Base-by-base conservation (phyloP, 2,329 filamentous ascomycete genomes). In the Trichoderma breve region DNA sequence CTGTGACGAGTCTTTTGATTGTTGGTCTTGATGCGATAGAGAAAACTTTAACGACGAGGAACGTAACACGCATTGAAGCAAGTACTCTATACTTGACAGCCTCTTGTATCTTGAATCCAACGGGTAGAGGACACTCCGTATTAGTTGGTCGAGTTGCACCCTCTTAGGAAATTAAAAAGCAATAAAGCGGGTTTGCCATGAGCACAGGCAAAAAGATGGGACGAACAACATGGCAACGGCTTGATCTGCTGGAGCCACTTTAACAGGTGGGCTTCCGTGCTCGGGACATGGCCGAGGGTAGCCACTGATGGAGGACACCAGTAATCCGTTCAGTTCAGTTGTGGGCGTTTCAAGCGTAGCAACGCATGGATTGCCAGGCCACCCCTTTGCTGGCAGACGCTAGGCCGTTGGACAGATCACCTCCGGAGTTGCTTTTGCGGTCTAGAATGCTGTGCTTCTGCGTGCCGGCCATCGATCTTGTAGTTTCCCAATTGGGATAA, bases 231-330 rank as follows among this genome's bases (percentile, higher is more conserved):
- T 30, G 57, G 39, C 57, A 62, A 24, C 18, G 57, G 21, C 66
- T 61, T 26, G 39, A 47, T 53, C 67, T 62, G 57, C 57, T 32
- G 8, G 63, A 18, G 57, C 55, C 55, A 69, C 26, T 60, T 8
- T 65, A 32, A 2, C 47, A 32, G 39, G 67, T 53, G 57, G 51
- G 67, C 24, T 70, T 70, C 57, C 28, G n/a, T 69, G 30, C 30
- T 70, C 57, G 55, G 67, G 26, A 53, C 47, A n/a, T 70, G 67
- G 57, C 57, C 67, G 36, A 62, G 36, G 34, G 66, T 51, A 55
- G 47, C 21, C 28, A 66, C 43, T 53, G 30, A 30, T 34, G 30
- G 64, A 28, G 47, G 30, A 57, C 63, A 55, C 62, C 39, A 26
- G 62, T 43, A 51, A 30, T 18, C 34, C 34, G 34, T 36, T 18